Evolutionary conservation across 345 rosid species (phyloP).

Genomic region (Corchorus capsularis): DNA sequence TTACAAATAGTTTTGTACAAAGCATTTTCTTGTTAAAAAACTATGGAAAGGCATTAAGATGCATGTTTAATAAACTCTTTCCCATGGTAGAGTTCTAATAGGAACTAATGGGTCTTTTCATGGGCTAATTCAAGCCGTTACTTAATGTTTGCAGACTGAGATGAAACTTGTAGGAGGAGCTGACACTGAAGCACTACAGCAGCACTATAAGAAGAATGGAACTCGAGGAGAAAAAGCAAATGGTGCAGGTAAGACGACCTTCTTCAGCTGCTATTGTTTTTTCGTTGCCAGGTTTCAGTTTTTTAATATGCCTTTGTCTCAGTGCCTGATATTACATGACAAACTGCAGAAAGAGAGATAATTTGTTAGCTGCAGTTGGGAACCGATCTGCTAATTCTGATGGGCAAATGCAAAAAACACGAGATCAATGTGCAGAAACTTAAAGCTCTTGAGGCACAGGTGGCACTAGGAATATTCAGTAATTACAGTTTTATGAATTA

Average conservation of each 20-base stretch:
- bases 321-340: constrained; percentile 21
- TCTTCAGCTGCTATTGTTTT: neutral
- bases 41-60: neutral
- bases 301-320: constrained; percentile 12
- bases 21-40: constrained; percentile 13
- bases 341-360: constrained; percentile 65
- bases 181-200: constrained; percentile 63
- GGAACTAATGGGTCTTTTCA: neutral
- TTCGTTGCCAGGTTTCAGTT: constrained; percentile 3
- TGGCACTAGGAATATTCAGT: constrained; percentile 18
- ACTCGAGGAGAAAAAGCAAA: constrained; percentile 73
- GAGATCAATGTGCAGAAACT: constrained; percentile 64
- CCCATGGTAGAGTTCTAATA: neutral
- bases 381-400: constrained; percentile 62
- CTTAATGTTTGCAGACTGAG: constrained; percentile 56
- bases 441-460: constrained; percentile 72
- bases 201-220: constrained; percentile 73
- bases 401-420: constrained; percentile 52
- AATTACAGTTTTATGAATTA: constrained; percentile 4
- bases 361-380: constrained; percentile 60
- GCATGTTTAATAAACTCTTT: neutral
- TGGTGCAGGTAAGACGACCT: constrained; percentile 44
- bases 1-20: neutral
- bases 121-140: constrained; percentile 12
- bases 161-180: constrained; percentile 60